phyloP scores from a whole-genome alignment of 305 asterid species.

The Fraxinus sp. region DNA sequence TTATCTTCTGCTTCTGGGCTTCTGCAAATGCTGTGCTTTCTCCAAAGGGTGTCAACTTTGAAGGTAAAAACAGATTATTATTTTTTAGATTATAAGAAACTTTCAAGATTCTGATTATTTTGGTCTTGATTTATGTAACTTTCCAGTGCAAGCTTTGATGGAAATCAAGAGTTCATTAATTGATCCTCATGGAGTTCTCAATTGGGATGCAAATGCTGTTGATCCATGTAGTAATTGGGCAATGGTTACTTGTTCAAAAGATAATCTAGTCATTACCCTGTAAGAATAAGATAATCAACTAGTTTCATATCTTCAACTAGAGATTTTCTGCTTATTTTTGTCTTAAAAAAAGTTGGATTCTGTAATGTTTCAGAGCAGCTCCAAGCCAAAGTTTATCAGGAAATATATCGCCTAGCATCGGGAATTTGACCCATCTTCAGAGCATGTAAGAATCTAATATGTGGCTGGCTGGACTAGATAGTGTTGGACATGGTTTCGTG shows the following conservation, averaged over 20 bases:
- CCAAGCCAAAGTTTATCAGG: conserved; percentile 53
- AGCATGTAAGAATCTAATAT: conserved; percentile 54
- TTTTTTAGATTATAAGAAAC: background rate
- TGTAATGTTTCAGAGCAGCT: conserved; percentile 54
- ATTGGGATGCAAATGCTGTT: background rate
- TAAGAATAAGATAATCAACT: background rate
- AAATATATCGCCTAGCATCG: conserved; percentile 60
- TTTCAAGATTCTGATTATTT: background rate
- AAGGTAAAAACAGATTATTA: background rate
- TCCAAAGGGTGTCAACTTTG: conserved; percentile 26
- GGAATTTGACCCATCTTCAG: conserved; percentile 74
- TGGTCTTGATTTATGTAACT: background rate
- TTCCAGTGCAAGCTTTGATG: background rate
- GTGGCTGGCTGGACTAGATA: background rate
- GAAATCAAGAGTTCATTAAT: background rate
- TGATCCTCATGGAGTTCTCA: background rate
- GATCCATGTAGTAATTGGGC: background rate
- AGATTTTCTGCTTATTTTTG: background rate
- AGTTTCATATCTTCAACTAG: background rate
- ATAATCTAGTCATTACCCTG: background rate
- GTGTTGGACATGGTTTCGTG: background rate
- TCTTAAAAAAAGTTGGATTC: background rate
- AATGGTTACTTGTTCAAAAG: background rate
- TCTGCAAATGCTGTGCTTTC: conserved; percentile 49
- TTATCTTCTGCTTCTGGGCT: conserved; percentile 36